Conservation (phyloP, 306 rosid species). For the Trichosanthes truncata region DNA sequence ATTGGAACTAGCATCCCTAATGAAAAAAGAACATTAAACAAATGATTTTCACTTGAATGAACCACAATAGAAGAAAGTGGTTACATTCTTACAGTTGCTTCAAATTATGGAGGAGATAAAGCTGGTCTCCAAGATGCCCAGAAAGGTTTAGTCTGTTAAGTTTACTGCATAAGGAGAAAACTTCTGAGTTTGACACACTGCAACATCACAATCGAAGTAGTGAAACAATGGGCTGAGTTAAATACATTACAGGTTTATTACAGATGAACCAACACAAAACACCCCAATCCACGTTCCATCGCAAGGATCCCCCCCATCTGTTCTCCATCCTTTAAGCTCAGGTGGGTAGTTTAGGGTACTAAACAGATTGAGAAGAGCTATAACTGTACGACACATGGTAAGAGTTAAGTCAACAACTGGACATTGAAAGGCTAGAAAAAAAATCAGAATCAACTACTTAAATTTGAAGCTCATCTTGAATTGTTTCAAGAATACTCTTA, state of each 20-base stretch:
- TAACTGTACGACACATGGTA: conserved; percentile 26
- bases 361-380: conserved; percentile 55
- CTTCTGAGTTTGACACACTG: neutral
- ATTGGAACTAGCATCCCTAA: conserved; percentile 78
- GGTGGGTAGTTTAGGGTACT: conserved; percentile 44
- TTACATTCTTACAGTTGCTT: conserved; percentile 55
- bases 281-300: conserved; percentile 81
- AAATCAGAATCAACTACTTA: neutral
- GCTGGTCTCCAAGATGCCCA: conserved; percentile 56
- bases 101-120: conserved; percentile 50
- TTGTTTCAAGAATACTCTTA: neutral
- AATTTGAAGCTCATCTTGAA: neutral
- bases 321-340: conserved; percentile 56
- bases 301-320: conserved; percentile 66
- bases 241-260: conserved; percentile 57
- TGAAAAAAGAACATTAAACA: conserved; percentile 3
- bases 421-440: neutral
- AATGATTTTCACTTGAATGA: neutral
- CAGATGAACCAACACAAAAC: conserved; percentile 62
- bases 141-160: conserved; percentile 65
- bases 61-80: neutral
- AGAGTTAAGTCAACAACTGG: neutral
- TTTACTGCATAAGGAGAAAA: conserved; percentile 31
- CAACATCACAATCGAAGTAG: conserved; percentile 1
- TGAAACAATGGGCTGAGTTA: neutral